These are phyloP conservation scores for Fraxinus excelsior DNA, from an alignment of 257 asterid species.

Conservation along the genomic window DNA sequence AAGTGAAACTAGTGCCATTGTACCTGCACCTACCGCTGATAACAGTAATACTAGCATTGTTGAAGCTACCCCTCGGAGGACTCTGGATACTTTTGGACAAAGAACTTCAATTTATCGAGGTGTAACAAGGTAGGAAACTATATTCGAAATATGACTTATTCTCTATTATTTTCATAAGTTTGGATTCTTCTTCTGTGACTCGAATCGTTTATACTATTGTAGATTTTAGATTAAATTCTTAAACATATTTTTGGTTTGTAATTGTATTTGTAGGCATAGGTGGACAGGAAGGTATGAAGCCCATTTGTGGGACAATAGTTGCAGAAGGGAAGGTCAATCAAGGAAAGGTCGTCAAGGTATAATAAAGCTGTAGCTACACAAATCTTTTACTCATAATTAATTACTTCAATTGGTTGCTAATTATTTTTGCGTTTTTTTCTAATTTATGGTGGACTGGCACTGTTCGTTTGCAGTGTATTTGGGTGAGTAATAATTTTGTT, in stretches of 20 bases:
- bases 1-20: conserved; percentile 32
- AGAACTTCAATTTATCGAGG: conserved; percentile 58
- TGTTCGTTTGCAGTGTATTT: conserved; percentile 57
- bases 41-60: conserved; percentile 39
- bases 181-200: not conserved
- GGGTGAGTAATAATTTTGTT: conserved; percentile 46
- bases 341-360: conserved; percentile 96
- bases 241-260: not conserved
- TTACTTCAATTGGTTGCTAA: conserved; percentile 2
- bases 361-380: not conserved
- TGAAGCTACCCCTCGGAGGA: conserved; percentile 48
- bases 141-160: not conserved
- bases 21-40: conserved; percentile 27
- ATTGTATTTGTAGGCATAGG: conserved; percentile 59
- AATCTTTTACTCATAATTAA: not conserved
- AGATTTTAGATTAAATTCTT: not conserved
- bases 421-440: not conserved
- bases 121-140: conserved; percentile 43
- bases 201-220: not conserved
- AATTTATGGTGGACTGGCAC: not conserved
- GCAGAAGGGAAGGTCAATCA: conserved; percentile 93
- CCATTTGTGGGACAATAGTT: conserved; percentile 91
- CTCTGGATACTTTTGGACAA: conserved; percentile 55
- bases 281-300: conserved; percentile 98
- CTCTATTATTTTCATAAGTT: not conserved